Evolutionary conservation across 1,284 basidiomycete genomes (phyloP).

Genomic region (Leccinum huronense): DNA sequence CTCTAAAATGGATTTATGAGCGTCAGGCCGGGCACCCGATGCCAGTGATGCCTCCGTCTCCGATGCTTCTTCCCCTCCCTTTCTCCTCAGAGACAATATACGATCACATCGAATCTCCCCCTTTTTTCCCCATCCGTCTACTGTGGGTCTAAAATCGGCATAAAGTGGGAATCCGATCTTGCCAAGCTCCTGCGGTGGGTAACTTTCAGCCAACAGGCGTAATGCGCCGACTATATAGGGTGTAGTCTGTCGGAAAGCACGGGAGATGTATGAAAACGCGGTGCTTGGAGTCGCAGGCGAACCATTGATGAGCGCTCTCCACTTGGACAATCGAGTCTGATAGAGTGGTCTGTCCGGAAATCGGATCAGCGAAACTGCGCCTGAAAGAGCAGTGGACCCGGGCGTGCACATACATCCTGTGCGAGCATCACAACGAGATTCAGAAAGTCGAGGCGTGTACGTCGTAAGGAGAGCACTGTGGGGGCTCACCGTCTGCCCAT

Average conservation of each 20-base stretch:
- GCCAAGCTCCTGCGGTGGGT: slow-evolving; percentile 66
- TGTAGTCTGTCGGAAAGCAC: slow-evolving; percentile 72
- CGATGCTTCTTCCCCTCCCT: slow-evolving; percentile 4
- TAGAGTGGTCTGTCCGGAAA: slow-evolving; percentile 67
- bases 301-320: slow-evolving; percentile 80
- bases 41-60: background rate
- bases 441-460: background rate
- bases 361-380: background rate
- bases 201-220: slow-evolving; percentile 72
- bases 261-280: slow-evolving; percentile 82
- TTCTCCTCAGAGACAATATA: slow-evolving; percentile 57
- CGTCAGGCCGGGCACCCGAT: background rate
- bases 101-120: slow-evolving; percentile 62
- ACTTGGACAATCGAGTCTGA: slow-evolving; percentile 64
- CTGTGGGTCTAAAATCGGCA: slow-evolving; percentile 69
- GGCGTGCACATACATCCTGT: slow-evolving; percentile 54
- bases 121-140: slow-evolving; percentile 72
- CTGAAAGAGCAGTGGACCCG: slow-evolving; percentile 5
- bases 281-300: slow-evolving; percentile 69
- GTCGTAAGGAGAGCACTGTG: background rate
- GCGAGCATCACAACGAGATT: slow-evolving; percentile 1
- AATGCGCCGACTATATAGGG: slow-evolving; percentile 79
- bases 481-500: slow-evolving; percentile 77
- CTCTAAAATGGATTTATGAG: background rate
- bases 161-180: slow-evolving; percentile 70